phyloP scores from a whole-genome alignment of 495 filamentous ascomycete genomes.

The Podospora pseudopauciseta region DNA sequence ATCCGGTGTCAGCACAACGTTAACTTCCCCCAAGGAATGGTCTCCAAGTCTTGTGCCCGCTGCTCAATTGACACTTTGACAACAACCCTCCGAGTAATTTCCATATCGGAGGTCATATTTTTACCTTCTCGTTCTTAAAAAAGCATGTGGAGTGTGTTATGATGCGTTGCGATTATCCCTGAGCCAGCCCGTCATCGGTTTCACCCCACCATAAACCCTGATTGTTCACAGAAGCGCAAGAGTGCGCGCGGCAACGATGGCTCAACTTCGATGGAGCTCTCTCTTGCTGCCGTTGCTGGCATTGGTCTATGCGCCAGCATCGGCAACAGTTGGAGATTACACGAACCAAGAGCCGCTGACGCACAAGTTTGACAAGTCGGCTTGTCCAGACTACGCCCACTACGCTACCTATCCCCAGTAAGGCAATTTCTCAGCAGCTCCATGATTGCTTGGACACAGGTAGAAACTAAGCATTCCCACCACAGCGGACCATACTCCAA shows the following conservation, averaged over 20 bases:
- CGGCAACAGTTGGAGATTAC: conserved; percentile 14
- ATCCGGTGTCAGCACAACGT: not conserved
- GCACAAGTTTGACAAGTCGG: conserved; percentile 23
- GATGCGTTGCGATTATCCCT: not conserved
- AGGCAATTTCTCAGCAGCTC: conserved; percentile 13
- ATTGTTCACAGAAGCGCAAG: not conserved
- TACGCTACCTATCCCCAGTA: conserved; percentile 50
- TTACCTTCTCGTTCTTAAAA: not conserved
- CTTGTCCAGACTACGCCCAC: conserved; percentile 53
- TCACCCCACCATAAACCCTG: not conserved
- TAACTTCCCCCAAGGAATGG: conserved; percentile 1
- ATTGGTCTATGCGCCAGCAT: conserved; percentile 12
- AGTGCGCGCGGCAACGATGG: conserved; percentile 15
- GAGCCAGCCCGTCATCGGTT: not conserved
- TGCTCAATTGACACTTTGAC: not conserved
- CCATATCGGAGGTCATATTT: not conserved
- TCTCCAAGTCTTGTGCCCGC: not conserved
- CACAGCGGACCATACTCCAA: conserved; percentile 69
- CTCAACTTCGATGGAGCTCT: conserved; percentile 10
- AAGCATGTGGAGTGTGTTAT: not conserved
- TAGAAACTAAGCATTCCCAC: conserved; percentile 7
- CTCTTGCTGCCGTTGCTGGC: conserved; percentile 22
- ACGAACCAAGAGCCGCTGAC: conserved; percentile 25
- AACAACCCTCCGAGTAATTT: not conserved
- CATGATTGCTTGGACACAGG: not conserved